phyloP scores from a whole-genome alignment of 1,284 basidiomycete species.

The Ceratobasidium sp. region DNA sequence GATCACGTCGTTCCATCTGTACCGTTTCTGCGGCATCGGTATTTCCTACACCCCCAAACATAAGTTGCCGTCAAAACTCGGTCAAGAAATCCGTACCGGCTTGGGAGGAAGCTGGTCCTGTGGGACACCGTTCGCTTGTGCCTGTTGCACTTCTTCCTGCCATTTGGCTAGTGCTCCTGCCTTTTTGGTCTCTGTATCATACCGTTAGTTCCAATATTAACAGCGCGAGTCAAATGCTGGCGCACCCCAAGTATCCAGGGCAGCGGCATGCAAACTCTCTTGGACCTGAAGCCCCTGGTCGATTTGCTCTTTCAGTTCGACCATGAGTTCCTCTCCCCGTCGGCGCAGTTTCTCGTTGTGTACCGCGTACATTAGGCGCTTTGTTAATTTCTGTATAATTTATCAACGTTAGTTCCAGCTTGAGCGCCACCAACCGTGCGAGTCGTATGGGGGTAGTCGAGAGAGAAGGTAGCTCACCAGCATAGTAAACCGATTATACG shows the following conservation, averaged over 20 bases:
- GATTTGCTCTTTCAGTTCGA: slow-evolving; percentile 70
- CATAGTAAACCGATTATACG: slow-evolving; percentile 94
- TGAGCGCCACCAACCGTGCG: no score
- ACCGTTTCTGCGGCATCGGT: slow-evolving; percentile 70
- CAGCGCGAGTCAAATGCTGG: slow-evolving; percentile 47
- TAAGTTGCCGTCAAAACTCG: background rate
- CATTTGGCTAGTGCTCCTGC: slow-evolving; percentile 26
- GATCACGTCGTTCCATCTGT: slow-evolving; percentile 80
- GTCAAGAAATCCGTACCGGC: slow-evolving; percentile 7
- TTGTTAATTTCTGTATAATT: slow-evolving; percentile 81
- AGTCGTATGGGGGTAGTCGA: background rate
- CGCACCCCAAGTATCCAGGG: slow-evolving; percentile 72
- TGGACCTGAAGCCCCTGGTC: slow-evolving; percentile 76
- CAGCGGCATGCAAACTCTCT: slow-evolving; percentile 78
- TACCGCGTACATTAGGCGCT: slow-evolving; percentile 78
- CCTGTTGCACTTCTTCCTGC: slow-evolving; percentile 39
- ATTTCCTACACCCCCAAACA: slow-evolving; percentile 17
- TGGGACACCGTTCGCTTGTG: slow-evolving; percentile 17
- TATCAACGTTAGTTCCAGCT: slow-evolving; percentile 4
- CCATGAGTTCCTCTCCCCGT: slow-evolving; percentile 73
- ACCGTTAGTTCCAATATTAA: background rate
- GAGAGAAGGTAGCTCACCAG: no score
- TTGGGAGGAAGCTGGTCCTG: slow-evolving; percentile 33
- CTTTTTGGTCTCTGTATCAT: slow-evolving; percentile 32
- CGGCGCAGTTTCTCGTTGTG: slow-evolving; percentile 73